Evolutionary conservation across 192 early-diverging fungal genomes (phyloP).

Genomic region (Coemansia pectinata): DNA sequence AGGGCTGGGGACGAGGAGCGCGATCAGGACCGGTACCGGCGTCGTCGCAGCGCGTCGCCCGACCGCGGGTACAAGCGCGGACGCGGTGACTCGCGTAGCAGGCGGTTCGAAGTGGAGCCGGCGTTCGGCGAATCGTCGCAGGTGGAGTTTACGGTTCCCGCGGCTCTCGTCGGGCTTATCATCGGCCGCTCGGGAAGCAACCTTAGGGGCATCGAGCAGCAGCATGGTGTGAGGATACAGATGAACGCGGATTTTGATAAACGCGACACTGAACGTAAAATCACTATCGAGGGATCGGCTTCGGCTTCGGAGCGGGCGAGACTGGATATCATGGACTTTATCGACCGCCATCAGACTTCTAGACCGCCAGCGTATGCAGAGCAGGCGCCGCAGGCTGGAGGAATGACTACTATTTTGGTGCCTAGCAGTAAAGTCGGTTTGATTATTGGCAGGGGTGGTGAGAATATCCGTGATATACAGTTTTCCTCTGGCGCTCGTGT

Average conservation of each 20-base stretch:
- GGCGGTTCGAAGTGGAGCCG: conserved; percentile 11
- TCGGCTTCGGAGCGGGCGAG: conserved; percentile 21
- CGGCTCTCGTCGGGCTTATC: conserved; percentile 72
- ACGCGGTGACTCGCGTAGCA: neutral
- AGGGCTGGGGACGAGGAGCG: neutral
- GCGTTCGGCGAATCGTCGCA: neutral
- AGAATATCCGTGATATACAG: conserved; percentile 75
- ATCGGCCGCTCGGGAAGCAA: conserved; percentile 82
- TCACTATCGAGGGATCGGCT: conserved; percentile 39
- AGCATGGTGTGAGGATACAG: conserved; percentile 72
- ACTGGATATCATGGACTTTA: conserved; percentile 40
- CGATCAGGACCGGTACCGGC: neutral
- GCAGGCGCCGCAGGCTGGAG: conserved; percentile 15
- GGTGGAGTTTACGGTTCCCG: conserved; percentile 61
- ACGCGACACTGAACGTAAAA: conserved; percentile 33
- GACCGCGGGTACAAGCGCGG: conserved; percentile 21
- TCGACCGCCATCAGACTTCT: conserved; percentile 23
- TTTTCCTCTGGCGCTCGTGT: conserved; percentile 68
- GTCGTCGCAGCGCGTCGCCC: conserved; percentile 48
- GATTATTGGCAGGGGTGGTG: conserved; percentile 78
- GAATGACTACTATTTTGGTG: conserved; percentile 57
- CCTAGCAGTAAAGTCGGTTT: conserved; percentile 75
- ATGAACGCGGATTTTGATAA: conserved; percentile 56
- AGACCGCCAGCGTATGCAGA: conserved; percentile 15
- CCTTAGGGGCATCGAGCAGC: conserved; percentile 73